Evolutionary conservation across 768 basidiomycete species (phyloP).

Genomic region (Mycena galopus): DNA sequence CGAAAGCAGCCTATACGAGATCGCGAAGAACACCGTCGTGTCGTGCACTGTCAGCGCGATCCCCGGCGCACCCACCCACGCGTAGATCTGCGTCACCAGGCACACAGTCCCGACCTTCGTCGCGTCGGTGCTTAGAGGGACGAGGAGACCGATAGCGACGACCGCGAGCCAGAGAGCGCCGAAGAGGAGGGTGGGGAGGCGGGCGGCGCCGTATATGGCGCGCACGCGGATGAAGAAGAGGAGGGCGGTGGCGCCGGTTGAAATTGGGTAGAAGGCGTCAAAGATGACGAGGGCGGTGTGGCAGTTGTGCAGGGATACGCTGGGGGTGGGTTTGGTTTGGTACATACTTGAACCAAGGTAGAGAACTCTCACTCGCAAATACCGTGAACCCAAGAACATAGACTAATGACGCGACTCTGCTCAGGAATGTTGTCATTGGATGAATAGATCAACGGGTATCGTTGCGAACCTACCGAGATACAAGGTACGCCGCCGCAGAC

Average conservation of each 20-base stretch:
- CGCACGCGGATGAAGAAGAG: conserved; percentile 23
- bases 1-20: conserved; percentile 43
- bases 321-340: neutral
- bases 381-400: neutral
- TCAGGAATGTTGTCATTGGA: neutral
- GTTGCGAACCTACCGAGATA: neutral
- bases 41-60: conserved; percentile 43
- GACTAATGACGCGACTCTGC: neutral
- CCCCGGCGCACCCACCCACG: conserved; percentile 26
- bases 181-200: neutral
- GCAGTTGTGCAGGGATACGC: neutral
- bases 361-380: conserved; percentile 7
- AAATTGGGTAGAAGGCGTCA: neutral
- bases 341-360: neutral
- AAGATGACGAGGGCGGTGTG: neutral
- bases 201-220: neutral
- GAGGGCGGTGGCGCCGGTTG: neutral
- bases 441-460: too few relatives aligned
- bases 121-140: neutral
- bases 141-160: neutral
- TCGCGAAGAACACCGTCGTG: conserved; percentile 47
- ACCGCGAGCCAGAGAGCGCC: neutral
- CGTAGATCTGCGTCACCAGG: neutral
- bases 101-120: neutral
- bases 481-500: neutral